Base-by-base conservation (phyloP, 805 yeast genomes). In the Pichia thaimueangensis region DNA sequence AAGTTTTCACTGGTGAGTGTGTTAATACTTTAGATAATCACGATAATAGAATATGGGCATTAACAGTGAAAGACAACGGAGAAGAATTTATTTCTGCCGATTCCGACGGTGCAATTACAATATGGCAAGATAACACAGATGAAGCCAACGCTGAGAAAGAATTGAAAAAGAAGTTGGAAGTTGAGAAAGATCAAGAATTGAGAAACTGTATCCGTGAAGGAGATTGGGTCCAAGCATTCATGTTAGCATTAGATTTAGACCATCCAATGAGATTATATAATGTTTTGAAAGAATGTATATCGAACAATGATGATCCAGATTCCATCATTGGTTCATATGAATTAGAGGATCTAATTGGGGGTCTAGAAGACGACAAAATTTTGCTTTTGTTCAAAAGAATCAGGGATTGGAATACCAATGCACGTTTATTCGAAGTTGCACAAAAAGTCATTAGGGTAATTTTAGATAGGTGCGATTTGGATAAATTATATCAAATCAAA, bases 401-500 rank as follows among this genome's bases (percentile, higher is more conserved):
- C 17, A 76, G 97, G 53, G 95, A 87, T 58, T 93, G 99, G 99
- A 93, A 93, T 60, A 82, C 94, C 35, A 91, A 87, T 60, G 83
- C 86, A 41, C 78, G 79, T 55, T 80, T 86, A 29, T 86, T 86
- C 56, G 78, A 74, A 39, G 74, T 86, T 43, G 85, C 96, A 11
- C 98, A 91, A 63, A 79, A 78, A 45, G 64, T 88, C 32, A 70
- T 91, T 40, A 71, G 76, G 49, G 80, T 85, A 20, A 63, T 91
- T 27, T 65, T 93, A 45, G 63, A 66, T 32, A 69, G 68, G 36
- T 76, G 77, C 51, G 66, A 72, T 17, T 67, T 82, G 24, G 78
- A 76, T 16, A 69, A 69, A 43, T 60, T 89, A 37, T 70, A 74
- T 49, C 78, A 76, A 52, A 72, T 85, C 30, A 79, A 80, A 5